phyloP scores from a whole-genome alignment of 1,284 basidiomycete species.

The Microbotryum violaceum region DNA sequence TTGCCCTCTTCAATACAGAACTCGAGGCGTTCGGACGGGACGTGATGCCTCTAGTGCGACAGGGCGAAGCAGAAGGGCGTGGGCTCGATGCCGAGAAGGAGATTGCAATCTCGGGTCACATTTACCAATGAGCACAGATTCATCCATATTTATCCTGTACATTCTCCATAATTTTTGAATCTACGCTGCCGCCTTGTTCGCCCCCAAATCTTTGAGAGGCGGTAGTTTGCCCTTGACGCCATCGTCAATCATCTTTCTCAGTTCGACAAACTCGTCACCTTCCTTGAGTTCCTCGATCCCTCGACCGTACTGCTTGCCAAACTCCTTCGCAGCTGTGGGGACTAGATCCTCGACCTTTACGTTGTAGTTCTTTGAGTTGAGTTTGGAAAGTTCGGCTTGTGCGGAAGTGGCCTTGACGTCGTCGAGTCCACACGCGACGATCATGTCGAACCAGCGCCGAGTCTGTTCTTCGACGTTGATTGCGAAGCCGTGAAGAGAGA shows the following conservation, averaged over 20 bases:
- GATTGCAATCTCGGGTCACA: constrained; percentile 15
- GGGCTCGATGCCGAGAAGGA: constrained; percentile 11
- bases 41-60: constrained; percentile 19
- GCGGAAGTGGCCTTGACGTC: constrained; percentile 50
- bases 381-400: constrained; percentile 7
- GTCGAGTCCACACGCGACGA: constrained; percentile 88
- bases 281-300: constrained; percentile 34
- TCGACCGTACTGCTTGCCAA: constrained; percentile 38
- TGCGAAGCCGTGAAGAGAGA: constrained; percentile 92
- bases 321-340: constrained; percentile 28
- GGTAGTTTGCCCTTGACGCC: constrained; percentile 17
- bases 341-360: constrained; percentile 29
- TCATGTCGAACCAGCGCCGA: constrained; percentile 69
- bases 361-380: background rate
- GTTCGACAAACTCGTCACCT: constrained; percentile 31
- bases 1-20: constrained; percentile 8
- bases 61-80: constrained; percentile 13
- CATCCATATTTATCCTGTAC: no score
- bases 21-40: constrained; percentile 15
- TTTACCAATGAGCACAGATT: constrained; percentile 6
- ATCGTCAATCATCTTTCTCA: constrained; percentile 15
- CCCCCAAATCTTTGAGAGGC: constrained; percentile 4
- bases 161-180: no score
- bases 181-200: no score
- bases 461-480: constrained; percentile 81